Percentiles rank a stretch among this genome's conserved stretches.
Conservation (phyloP, 176 grass and related monocot species). For the Lolium multiflorum region DNA sequence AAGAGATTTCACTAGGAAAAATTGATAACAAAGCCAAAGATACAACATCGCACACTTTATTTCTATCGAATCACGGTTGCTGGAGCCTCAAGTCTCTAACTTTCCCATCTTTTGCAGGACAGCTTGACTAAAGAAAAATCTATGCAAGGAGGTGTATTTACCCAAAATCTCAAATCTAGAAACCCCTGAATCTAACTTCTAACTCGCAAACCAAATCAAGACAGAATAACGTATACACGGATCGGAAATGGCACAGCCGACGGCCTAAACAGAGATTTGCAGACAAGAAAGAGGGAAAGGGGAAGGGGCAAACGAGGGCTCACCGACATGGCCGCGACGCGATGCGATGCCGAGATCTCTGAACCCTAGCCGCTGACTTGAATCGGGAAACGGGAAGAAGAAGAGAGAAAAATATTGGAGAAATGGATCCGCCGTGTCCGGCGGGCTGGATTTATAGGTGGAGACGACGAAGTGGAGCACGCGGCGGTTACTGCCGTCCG, state of each 20-base stretch:
- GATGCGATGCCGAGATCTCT: slow-evolving; percentile 37
- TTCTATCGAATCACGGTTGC: background rate
- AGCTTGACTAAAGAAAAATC: background rate
- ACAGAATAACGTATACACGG: background rate
- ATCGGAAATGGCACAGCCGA: slow-evolving; percentile 5
- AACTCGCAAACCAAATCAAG: background rate
- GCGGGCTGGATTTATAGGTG: slow-evolving; percentile 23
- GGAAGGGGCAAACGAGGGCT: background rate
- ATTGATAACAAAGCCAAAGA: background rate
- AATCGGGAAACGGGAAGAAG: slow-evolving; percentile 40
- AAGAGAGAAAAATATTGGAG: background rate
- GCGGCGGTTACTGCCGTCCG: slow-evolving; percentile 19
- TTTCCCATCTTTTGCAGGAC: background rate
- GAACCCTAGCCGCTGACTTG: slow-evolving; percentile 53
- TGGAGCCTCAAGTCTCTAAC: background rate
- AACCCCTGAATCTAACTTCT: background rate
- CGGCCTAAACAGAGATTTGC: background rate
- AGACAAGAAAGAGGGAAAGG: background rate
- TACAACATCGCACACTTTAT: background rate
- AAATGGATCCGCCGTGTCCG: slow-evolving; percentile 21
- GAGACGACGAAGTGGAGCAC: slow-evolving; percentile 27
- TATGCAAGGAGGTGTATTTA: background rate
- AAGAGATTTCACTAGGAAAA: background rate
- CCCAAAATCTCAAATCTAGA: slow-evolving; percentile 9
- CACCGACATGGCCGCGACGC: slow-evolving; percentile 51